Evolutionary conservation across 371 early-diverging fungal genomes (phyloP), one percentile per base, ranked within the genome.

Genomic region (Rhizomucor miehei): DNA sequence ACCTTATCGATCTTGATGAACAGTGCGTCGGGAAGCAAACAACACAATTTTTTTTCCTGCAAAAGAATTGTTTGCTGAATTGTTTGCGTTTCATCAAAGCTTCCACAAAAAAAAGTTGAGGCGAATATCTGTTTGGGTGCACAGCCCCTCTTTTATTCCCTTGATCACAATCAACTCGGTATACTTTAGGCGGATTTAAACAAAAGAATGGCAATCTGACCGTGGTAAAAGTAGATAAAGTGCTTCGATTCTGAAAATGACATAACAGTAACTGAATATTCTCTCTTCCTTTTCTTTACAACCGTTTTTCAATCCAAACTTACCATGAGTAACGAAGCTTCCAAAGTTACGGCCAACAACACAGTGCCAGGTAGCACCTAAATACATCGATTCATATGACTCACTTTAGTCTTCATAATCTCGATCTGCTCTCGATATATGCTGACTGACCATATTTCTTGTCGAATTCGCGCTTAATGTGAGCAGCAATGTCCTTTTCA

Each of bases 301-400:
- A 3, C 25, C 24, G 8, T 13, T 38, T 16, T 6, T 44, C 11
- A 13, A 14, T 38, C 25, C 29, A 35, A 35, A 8, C 8, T 72
- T 82, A 94, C 94, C 94, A 66, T 98, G 97, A 29, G 98, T 97
- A 11, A 97, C 98, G 62, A 92, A 97, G 49, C 93, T 93, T 50
- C 97, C 98, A 88, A 97, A 98, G 84, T 92, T 96, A 57, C 95
- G 84, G 51, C 98, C 98, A 48, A 97, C 98, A 56, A 98, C 90
- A 69, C 94, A 95, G 70, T 98, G 98, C 98, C 98, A 98, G 48
- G 96, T 93, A 37, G 92, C 88, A 61, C 94, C 77, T 77, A 60
- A 35, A 35, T 23, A 34, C 23, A 23, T 14, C n/a, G 21, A 45
- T 14, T 14, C 20, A 39, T 50, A 19, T 50, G 38, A 39, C 36